phyloP scores from a whole-genome alignment of 768 basidiomycete genomes.

The Paxillus ammoniavirescens region DNA sequence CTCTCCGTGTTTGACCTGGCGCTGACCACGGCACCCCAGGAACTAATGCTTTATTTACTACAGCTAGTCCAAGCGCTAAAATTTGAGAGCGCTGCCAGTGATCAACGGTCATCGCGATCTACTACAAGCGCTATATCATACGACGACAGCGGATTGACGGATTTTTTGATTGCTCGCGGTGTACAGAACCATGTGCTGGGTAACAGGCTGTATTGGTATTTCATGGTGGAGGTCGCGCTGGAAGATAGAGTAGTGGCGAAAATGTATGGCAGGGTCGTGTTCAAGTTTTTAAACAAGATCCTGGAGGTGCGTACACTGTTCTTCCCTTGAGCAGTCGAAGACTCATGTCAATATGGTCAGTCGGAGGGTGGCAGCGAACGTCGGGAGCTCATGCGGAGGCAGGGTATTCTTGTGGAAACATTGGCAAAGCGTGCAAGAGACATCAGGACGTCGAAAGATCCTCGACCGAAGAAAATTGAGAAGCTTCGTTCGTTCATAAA shows the following conservation, averaged over 20 bases:
- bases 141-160: slow-evolving; percentile 89
- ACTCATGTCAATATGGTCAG: slow-evolving; percentile 31
- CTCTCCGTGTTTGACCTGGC: not conserved
- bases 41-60: slow-evolving; percentile 86
- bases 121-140: slow-evolving; percentile 76
- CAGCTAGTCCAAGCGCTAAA: slow-evolving; percentile 98
- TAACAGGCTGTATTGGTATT: slow-evolving; percentile 94
- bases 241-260: slow-evolving; percentile 85
- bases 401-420: slow-evolving; percentile 85
- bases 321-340: not conserved
- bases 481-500: slow-evolving; percentile 82
- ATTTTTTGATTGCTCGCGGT: slow-evolving; percentile 86
- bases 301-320: slow-evolving; percentile 57
- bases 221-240: slow-evolving; percentile 92
- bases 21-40: slow-evolving; percentile 45
- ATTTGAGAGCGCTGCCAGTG: slow-evolving; percentile 83
- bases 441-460: slow-evolving; percentile 85
- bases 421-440: slow-evolving; percentile 86
- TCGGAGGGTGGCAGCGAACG: slow-evolving; percentile 77
- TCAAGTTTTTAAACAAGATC: slow-evolving; percentile 86
- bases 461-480: slow-evolving; percentile 96
- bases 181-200: slow-evolving; percentile 83
- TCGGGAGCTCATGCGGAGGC: slow-evolving; percentile 85
- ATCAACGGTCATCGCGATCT: slow-evolving; percentile 73
- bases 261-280: slow-evolving; percentile 91